Conservation (phyloP, 75 land plant genomes). For the Picea glauca region DNA sequence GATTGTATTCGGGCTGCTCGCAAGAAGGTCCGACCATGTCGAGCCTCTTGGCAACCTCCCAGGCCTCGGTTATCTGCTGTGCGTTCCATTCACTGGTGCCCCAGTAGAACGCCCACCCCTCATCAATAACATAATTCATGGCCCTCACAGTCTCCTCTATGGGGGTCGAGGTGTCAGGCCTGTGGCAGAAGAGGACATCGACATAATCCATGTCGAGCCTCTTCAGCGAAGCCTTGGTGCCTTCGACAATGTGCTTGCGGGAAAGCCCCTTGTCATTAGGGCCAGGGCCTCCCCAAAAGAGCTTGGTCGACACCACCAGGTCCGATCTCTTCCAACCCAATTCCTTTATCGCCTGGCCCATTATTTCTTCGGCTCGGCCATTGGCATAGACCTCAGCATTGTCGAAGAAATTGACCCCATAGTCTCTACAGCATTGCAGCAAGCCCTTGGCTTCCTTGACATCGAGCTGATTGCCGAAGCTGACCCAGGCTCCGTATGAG, state of each 20-base stretch:
- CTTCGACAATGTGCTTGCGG: conserved; percentile 91
- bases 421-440: conserved; percentile 86
- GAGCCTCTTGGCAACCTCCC: conserved; percentile 74
- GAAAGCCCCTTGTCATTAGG: conserved; percentile 97
- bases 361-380: conserved; percentile 98
- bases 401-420: conserved; percentile 99
- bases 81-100: conserved; percentile 98
- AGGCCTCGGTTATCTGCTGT: conserved; percentile 98
- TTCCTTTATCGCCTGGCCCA: conserved; percentile 92
- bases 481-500: conserved; percentile 96
- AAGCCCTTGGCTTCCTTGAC: conserved; percentile 92
- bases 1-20: conserved; percentile 98
- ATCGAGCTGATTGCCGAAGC: conserved; percentile 96
- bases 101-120: conserved; percentile 98
- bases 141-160: conserved; percentile 98
- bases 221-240: conserved; percentile 73
- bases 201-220: conserved; percentile 96
- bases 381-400: conserved; percentile 99
- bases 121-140: conserved; percentile 93
- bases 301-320: conserved; percentile 92
- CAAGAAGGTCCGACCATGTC: conserved; percentile 83
- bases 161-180: conserved; percentile 82
- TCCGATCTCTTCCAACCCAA: conserved; percentile 97
- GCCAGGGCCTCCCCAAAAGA: conserved; percentile 94
- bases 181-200: conserved; percentile 81